Conservation (phyloP, 139 green algal genomes). For the Coelastrella sp. region DNA sequence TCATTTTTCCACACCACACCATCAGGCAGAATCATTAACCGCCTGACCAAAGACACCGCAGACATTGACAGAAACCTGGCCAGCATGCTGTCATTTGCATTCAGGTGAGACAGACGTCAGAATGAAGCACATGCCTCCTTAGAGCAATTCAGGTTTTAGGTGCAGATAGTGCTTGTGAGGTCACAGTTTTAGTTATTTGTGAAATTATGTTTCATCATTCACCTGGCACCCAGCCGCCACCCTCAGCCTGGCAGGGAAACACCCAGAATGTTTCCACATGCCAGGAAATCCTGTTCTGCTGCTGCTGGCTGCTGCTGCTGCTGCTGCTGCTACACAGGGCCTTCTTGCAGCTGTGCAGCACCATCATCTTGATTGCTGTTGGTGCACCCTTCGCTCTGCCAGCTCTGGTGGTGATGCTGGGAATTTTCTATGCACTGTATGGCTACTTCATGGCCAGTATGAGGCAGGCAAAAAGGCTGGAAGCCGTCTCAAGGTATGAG, state of each 20-base stretch:
- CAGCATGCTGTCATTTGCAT: slow-evolving; percentile 50
- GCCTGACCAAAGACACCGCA: slow-evolving; percentile 78
- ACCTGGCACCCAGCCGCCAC: too few species aligned
- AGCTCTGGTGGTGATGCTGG: slow-evolving; percentile 74
- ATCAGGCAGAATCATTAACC: slow-evolving; percentile 87
- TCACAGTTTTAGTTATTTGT: too few species aligned
- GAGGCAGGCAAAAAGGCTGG: slow-evolving; percentile 83
- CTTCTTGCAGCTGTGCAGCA: slow-evolving; percentile 72
- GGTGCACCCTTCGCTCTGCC: slow-evolving; percentile 76
- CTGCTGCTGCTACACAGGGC: slow-evolving; percentile 45
- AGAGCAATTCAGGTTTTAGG: too few species aligned
- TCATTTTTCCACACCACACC: slow-evolving; percentile 91
- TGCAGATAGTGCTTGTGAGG: too few species aligned
- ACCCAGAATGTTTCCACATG: not conserved
- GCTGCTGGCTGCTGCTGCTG: slow-evolving; percentile 11
- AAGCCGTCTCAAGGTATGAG: slow-evolving; percentile 67
- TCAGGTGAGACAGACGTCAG: not conserved
- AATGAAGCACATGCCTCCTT: too few species aligned
- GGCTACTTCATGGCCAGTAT: slow-evolving; percentile 72
- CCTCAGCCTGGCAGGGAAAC: not conserved
- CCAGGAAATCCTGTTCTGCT: not conserved
- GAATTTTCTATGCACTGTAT: slow-evolving; percentile 78
- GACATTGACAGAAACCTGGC: slow-evolving; percentile 70
- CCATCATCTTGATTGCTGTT: slow-evolving; percentile 73
- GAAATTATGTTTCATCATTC: too few species aligned